Percentiles rank a stretch among this genome's conserved stretches.
These are phyloP conservation scores for Fibroporia radiculosa DNA, from an alignment of 768 basidiomycete genomes.

Conservation along the genomic window DNA sequence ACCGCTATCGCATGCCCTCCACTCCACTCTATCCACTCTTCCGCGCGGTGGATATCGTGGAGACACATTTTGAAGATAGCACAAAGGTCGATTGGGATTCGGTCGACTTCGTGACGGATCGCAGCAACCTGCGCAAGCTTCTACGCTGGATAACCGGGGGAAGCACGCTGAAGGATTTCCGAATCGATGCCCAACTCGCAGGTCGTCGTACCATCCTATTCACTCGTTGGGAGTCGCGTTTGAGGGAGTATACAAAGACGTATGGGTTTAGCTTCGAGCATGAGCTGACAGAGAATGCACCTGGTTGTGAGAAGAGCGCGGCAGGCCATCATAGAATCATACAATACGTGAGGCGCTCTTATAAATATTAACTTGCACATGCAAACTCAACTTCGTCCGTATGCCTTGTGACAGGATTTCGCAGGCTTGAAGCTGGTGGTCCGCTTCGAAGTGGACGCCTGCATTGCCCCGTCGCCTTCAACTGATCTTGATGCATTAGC, in stretches of 20 bases:
- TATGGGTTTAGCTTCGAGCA: constrained; percentile 58
- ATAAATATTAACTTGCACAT: no score
- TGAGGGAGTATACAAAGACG: constrained; percentile 15
- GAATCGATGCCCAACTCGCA: not conserved
- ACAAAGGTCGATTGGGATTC: constrained; percentile 28
- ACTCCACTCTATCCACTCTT: constrained; percentile 47
- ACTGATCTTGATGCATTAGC: constrained; percentile 8
- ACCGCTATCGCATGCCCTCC: constrained; percentile 36
- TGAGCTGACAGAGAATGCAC: constrained; percentile 10
- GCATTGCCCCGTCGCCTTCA: constrained; percentile 1
- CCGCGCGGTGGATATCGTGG: constrained; percentile 42
- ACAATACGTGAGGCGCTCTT: constrained; percentile 18
- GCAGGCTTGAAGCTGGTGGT: constrained; percentile 19
- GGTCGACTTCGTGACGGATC: constrained; percentile 48
- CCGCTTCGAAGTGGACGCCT: constrained; percentile 23
- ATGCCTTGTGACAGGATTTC: constrained; percentile 17
- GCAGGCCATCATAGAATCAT: constrained; percentile 18
- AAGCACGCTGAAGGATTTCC: constrained; percentile 18
- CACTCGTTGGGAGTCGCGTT: constrained; percentile 10
- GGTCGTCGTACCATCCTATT: not conserved
- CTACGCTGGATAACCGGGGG: constrained; percentile 40
- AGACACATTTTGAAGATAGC: constrained; percentile 16
- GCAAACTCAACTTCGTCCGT: no score
- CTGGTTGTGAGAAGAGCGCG: constrained; percentile 12
- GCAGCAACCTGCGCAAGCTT: constrained; percentile 60